Base-by-base conservation (phyloP, 192 early-diverging fungal species). In the Gryganskiella cystojenkinii region DNA sequence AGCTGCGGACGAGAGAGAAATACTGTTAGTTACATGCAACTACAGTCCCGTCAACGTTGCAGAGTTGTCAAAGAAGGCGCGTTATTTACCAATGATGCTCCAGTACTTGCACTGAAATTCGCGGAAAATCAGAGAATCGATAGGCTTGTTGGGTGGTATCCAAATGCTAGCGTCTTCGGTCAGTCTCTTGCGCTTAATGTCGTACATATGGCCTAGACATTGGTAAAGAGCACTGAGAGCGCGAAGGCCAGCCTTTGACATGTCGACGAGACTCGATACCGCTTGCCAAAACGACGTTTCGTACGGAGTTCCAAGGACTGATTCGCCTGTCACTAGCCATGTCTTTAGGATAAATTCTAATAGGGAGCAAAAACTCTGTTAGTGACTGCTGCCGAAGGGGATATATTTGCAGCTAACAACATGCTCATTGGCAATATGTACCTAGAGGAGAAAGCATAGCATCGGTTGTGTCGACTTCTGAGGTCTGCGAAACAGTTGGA, bases 291-390 rank as follows among this genome's bases (percentile, higher is more conserved):
- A 73, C 13, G 56, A 46, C 17, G 63, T 47, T 30, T 73, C 71
- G n/a, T 64, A 59, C 15, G 50, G 35, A 13, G 71, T 59, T 20
- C 40, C 50, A 44, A 65, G 42, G 19, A 73, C 63, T 1, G 71
- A 73, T 33, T 73, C 71, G 15, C 71, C 71, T 22, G 43, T 54
- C 0, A 47, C 71, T 8, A 73, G 50, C 71, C 71, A 73, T 25
- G 46, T 51, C 62, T 73, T 73, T 17, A 73, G 63, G 24, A 73
- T 73, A 33, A 66, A 73, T 37, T 73, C 71, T 62, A 53, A 45
- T 1, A 0, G 44, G 1, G 44, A 45, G 44, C 44, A 45, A n/a
- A n/a, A n/a, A n/a, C n/a, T n/a, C n/a, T 19, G 44, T 9, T 53
- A 15, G 15, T 5, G 7, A 9, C 27, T 15, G 4, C 0, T 28